phyloP scores from a whole-genome alignment of 768 basidiomycete genomes.

The Tricholoma matsutake region DNA sequence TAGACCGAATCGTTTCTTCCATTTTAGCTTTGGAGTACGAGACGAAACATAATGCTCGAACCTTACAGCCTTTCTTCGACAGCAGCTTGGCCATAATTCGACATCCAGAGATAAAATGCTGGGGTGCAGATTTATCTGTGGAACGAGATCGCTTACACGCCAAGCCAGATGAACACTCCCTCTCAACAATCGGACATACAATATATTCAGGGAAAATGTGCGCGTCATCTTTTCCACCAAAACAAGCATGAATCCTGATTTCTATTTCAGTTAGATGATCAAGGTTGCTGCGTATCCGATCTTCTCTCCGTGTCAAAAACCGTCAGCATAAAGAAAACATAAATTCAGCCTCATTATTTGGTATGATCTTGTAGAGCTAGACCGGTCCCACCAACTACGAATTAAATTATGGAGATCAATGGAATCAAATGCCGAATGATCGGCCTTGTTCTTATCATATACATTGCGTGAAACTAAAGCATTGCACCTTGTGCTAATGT shows the following conservation, averaged over 20 bases:
- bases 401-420: too few species aligned
- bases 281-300: too few species aligned
- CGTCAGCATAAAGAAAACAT: too few species aligned
- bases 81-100: constrained; percentile 68
- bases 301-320: too few species aligned
- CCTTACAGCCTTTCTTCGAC: constrained; percentile 78
- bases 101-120: constrained; percentile 69
- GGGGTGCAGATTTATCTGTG: constrained; percentile 57
- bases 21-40: constrained; percentile 72
- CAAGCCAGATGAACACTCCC: neutral
- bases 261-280: neutral
- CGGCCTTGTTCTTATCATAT: too few species aligned
- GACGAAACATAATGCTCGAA: constrained; percentile 38
- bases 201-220: neutral
- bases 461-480: too few species aligned
- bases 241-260: neutral
- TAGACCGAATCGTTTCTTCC: neutral
- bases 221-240: neutral
- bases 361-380: too few species aligned
- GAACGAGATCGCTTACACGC: constrained; percentile 39
- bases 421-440: too few species aligned
- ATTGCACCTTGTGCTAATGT: too few species aligned
- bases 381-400: too few species aligned
- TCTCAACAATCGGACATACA: neutral
- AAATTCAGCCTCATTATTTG: too few species aligned